Conservation (phyloP, 2,329 filamentous ascomycete genomes). For the Pseudocercospora vitis region DNA sequence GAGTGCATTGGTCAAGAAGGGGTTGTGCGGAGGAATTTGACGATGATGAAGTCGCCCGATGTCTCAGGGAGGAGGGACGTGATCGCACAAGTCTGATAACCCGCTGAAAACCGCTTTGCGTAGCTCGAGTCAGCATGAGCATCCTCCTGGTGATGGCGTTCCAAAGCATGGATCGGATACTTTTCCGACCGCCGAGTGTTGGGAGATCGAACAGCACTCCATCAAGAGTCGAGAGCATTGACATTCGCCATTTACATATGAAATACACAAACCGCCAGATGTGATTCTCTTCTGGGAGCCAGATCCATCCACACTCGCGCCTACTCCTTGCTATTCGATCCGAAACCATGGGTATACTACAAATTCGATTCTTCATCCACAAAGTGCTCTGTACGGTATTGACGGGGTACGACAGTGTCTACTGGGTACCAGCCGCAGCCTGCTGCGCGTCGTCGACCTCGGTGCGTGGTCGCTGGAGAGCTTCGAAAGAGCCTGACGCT, state of each 20-base stretch:
- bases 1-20: no score
- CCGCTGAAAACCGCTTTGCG: no score
- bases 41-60: no score
- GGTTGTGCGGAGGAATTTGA: no score
- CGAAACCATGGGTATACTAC: slow-evolving; percentile 13
- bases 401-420: background rate
- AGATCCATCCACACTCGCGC: background rate
- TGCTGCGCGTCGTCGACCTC: slow-evolving; percentile 15
- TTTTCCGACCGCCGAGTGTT: background rate
- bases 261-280: slow-evolving; percentile 5
- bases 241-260: slow-evolving; percentile 14
- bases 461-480: slow-evolving; percentile 44
- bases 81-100: no score
- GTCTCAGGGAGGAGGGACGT: no score
- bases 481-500: slow-evolving; percentile 49
- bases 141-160: no score
- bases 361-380: slow-evolving; percentile 9
- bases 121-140: no score
- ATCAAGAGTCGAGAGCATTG: slow-evolving; percentile 12
- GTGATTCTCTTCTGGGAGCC: background rate
- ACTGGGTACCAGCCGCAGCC: slow-evolving; percentile 17
- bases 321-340: slow-evolving; percentile 11
- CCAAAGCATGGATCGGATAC: background rate
- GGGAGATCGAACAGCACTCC: background rate
- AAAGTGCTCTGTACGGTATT: no score